A percentile compares a stretch with the other conserved stretches of the same genome.
phyloP scores from a whole-genome alignment of 176 grass and related monocot species.

The Neostapfia colusana region DNA sequence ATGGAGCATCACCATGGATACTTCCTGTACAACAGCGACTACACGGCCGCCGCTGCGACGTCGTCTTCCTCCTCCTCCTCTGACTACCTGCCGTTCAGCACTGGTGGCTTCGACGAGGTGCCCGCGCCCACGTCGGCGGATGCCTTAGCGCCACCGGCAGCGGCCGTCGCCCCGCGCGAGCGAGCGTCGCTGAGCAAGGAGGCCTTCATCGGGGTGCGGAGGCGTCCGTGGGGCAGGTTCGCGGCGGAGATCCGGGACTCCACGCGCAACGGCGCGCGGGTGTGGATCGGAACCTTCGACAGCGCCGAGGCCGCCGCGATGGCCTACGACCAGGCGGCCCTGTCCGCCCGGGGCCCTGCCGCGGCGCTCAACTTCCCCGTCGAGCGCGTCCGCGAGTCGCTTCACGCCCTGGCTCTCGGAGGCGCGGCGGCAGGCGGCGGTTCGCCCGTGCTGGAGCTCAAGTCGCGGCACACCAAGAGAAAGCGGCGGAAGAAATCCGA shows the following conservation, averaged over 20 bases:
- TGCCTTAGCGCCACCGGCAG: too few relatives aligned
- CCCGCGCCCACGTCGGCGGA: not conserved
- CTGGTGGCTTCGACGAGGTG: not conserved
- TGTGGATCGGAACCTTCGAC: too few relatives aligned
- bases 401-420: not conserved
- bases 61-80: not conserved
- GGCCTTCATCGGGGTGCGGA: not conserved
- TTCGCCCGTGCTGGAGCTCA: constrained; percentile 18
- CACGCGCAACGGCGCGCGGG: too few relatives aligned
- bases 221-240: too few relatives aligned
- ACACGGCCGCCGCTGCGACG: not conserved
- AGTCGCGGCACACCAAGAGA: constrained; percentile 18
- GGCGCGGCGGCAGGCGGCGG: not conserved
- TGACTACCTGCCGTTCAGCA: not conserved
- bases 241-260: too few relatives aligned
- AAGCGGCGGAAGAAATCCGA: constrained; percentile 10
- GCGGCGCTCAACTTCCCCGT: too few relatives aligned
- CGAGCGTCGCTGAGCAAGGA: not conserved
- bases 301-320: too few relatives aligned
- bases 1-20: not conserved
- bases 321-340: too few relatives aligned
- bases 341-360: too few relatives aligned
- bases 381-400: constrained; percentile 17
- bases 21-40: not conserved
- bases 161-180: not conserved